Evolutionary conservation across 306 rosid species (phyloP), one percentile per base, ranked within the genome.

Genomic region (Casuarina equisetifolia): DNA sequence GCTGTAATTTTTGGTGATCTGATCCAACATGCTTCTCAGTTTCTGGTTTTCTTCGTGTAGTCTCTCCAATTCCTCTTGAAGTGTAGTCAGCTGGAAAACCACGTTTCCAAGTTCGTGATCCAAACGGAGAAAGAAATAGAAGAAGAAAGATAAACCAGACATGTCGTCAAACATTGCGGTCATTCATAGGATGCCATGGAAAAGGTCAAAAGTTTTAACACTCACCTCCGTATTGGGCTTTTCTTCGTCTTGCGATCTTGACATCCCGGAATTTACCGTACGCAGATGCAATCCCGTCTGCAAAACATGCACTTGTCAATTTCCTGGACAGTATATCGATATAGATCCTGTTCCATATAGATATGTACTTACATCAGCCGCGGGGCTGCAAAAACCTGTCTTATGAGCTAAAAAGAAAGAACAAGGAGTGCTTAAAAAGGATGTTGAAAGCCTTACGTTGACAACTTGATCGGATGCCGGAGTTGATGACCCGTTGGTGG

Each of bases 31-130:
- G 48, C 17, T 76, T 70, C 63, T 84, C 62, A 86, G 20, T 51
- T 69, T 86, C 39, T 25, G 16, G 72, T 86, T 86, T 57, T 86
- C 90, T 73, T 77, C 84, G 53, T 81, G 86, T 25, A 86, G 55
- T 73, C 72, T 86, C 57, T 73, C 35, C 61, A 86, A 76, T 75
- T 86, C 84, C 53, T 50, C 74, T 76, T 64, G 72, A 64, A 84
- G 42, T 40, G 1, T 64, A 45, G 50, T 74, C 72, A 70, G 1
- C 89, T 86, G 69, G 57, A 11, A 46, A 69, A 4, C 39, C 55
- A 46, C 3, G 25, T 17, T 66, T 39, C 64, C 39, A 42, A 40
- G 25, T 42, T 66, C 16, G n/a, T 9, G 42, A 66, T 40, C 50
- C 49, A 66, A 66, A 8, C 71, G 7, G 4, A 7, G 2, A 35